phyloP scores from a whole-genome alignment of 2,329 filamentous ascomycete species.

The Pseudogymnoascus pannorum region DNA sequence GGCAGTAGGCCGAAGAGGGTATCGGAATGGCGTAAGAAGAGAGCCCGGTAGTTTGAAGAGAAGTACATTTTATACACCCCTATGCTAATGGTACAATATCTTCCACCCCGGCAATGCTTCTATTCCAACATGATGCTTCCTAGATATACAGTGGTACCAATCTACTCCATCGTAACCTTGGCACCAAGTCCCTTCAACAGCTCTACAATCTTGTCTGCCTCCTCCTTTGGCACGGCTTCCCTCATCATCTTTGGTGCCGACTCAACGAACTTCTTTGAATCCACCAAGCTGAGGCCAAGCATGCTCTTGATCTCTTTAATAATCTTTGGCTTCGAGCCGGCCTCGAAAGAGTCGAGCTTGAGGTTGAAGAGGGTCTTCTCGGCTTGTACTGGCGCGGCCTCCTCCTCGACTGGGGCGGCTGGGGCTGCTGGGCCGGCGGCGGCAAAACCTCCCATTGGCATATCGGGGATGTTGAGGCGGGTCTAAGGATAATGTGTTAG shows the following conservation, averaged over 20 bases:
- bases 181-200: constrained; percentile 89
- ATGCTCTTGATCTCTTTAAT: constrained; percentile 99
- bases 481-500: constrained; percentile 45
- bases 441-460: constrained; percentile 88
- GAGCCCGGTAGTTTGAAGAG: constrained; percentile 6
- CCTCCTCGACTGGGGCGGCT: constrained; percentile 70
- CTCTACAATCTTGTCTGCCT: constrained; percentile 97
- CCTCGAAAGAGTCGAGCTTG: constrained; percentile 86
- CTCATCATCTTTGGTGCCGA: constrained; percentile 97
- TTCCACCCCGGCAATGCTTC: constrained; percentile 16
- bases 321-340: constrained; percentile 88
- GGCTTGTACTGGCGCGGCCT: constrained; percentile 78
- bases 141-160: constrained; percentile 1
- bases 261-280: constrained; percentile 99
- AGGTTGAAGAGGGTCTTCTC: constrained; percentile 97
- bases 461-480: constrained; percentile 94
- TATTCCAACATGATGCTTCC: constrained; percentile 10
- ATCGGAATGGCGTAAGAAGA: neutral
- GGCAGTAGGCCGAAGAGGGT: neutral
- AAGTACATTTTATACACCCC: constrained; percentile 28
- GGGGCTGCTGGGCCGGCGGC: constrained; percentile 51
- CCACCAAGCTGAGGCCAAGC: constrained; percentile 90
- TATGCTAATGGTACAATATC: constrained; percentile 28
- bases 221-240: constrained; percentile 97
- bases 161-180: constrained; percentile 72